phyloP scores from a whole-genome alignment of 2,329 filamentous ascomycete genomes.

The Arthrobotrys megalospora region DNA sequence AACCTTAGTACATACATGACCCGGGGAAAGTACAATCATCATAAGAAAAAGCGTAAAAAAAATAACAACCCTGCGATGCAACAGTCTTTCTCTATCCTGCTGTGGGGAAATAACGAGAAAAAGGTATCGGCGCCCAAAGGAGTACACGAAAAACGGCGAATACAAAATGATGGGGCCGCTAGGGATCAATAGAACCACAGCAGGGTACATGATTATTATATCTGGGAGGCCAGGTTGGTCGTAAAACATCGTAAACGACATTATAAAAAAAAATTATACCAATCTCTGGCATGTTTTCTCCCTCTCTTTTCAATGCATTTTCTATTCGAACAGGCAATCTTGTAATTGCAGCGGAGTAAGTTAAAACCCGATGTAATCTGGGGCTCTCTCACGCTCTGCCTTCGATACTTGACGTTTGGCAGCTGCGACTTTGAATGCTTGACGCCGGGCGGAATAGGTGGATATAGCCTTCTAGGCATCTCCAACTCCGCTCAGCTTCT shows the following conservation, averaged over 20 bases:
- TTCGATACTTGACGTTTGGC: conserved; percentile 14
- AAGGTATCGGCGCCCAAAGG: conserved; percentile 35
- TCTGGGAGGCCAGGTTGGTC: conserved; percentile 23
- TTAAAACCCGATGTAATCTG: conserved; percentile 20
- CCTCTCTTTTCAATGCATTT: neutral
- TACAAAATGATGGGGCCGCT: conserved; percentile 21
- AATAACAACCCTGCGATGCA: conserved; percentile 49
- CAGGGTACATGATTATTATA: conserved; percentile 35
- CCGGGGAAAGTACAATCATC: conserved; percentile 20
- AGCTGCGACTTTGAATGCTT: conserved; percentile 15
- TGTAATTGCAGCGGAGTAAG: neutral
- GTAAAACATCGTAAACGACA: conserved; percentile 41
- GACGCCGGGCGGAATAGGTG: conserved; percentile 7
- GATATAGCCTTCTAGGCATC: conserved; percentile 56
- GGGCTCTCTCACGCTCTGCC: conserved; percentile 14
- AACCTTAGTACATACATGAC: conserved; percentile 54
- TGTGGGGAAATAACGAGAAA: conserved; percentile 33
- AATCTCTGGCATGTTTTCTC: conserved; percentile 7
- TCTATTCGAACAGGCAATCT: neutral
- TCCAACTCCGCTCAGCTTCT: conserved; percentile 63
- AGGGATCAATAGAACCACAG: conserved; percentile 29
- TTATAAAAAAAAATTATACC: conserved; percentile 28
- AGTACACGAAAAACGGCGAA: conserved; percentile 24
- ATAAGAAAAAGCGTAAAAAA: conserved; percentile 44
- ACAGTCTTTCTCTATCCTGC: conserved; percentile 47